Percentiles rank a stretch among this genome's conserved stretches.
These are phyloP conservation scores for Circinella minor DNA, from an alignment of 371 early-diverging fungal species.

Conservation along the genomic window DNA sequence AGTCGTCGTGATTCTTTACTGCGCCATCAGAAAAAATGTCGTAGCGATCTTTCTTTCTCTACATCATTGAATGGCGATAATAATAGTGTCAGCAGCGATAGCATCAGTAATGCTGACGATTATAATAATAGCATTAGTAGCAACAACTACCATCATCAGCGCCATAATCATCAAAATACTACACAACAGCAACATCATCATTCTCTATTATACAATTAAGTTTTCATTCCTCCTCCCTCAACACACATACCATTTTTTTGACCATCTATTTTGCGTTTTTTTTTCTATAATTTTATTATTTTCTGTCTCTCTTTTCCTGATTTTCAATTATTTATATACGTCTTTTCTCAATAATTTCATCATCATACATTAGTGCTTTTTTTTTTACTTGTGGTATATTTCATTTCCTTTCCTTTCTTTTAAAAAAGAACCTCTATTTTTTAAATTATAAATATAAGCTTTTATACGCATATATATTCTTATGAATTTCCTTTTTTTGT, in stretches of 20 bases:
- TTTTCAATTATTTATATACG: too few relatives aligned
- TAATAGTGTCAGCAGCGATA: background rate
- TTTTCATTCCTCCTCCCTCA: background rate
- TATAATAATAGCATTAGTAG: background rate
- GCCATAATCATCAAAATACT: background rate
- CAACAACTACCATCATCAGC: background rate
- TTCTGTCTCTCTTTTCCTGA: too few relatives aligned
- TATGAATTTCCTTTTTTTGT: background rate
- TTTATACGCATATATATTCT: background rate
- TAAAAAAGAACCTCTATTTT: background rate
- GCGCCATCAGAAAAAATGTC: background rate
- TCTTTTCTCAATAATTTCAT: too few relatives aligned
- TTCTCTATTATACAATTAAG: background rate
- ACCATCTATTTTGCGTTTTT: too few relatives aligned
- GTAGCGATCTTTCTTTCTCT: background rate
- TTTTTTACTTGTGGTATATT: too few relatives aligned
- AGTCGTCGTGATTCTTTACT: conserved; percentile 4
- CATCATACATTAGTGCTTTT: too few relatives aligned
- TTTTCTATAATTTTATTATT: too few relatives aligned
- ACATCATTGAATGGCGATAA: background rate
- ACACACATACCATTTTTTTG: too few relatives aligned
- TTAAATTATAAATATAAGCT: background rate
- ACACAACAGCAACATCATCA: background rate
- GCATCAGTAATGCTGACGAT: background rate
- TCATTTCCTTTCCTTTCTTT: too few relatives aligned